Base-by-base conservation (phyloP, 495 filamentous ascomycete genomes). In the Aspergillus conjunctus region DNA sequence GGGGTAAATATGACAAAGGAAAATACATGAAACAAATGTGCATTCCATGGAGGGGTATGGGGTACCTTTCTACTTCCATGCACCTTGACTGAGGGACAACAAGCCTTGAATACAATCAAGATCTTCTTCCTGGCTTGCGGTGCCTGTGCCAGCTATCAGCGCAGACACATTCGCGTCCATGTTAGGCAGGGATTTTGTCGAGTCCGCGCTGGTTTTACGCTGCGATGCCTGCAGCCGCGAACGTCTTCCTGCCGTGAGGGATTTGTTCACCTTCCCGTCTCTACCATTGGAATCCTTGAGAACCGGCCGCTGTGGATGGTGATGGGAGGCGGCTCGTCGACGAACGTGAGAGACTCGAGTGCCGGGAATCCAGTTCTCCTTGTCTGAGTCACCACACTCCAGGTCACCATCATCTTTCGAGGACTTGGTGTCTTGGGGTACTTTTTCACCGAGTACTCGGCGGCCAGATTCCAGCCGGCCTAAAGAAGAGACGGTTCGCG, bases 301-400 rank as follows among this genome's bases (percentile, higher is more conserved):
- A 58, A 69, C 80, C 60, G 55, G 80, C 64, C 80, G 75, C 41
- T 68, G 60, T 30, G 71, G 61, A 10, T 65, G 63, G 22, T 69
- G 60, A 10, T 75, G 71, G 20, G 73, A 71, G 14, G 68, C 62
- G n/a, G 68, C 63, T 41, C 74, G 71, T 20, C 75, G 74, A 60
- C 73, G 77, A 43, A 73, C 52, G 34, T 77, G 72, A 20, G 76
- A 69, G 14, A 63, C 64, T 39, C 77, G 72, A 7, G 79, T 85
- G 20, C 77, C 83, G 1, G 85, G 85, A 51, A 87, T 82, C 91
- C 90, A 94, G 70, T 97, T 97, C 75, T 97, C 93, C 71, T 97
- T 97, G 67, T 97, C 93, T 2, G 91, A 95, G 54, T 96, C 93
- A 41, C 87, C 80, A 59, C 65, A 60, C 74, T 82, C 78, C 0